phyloP scores from a whole-genome alignment of 83 land plant species.

The Diphasiastrum complanatum region DNA sequence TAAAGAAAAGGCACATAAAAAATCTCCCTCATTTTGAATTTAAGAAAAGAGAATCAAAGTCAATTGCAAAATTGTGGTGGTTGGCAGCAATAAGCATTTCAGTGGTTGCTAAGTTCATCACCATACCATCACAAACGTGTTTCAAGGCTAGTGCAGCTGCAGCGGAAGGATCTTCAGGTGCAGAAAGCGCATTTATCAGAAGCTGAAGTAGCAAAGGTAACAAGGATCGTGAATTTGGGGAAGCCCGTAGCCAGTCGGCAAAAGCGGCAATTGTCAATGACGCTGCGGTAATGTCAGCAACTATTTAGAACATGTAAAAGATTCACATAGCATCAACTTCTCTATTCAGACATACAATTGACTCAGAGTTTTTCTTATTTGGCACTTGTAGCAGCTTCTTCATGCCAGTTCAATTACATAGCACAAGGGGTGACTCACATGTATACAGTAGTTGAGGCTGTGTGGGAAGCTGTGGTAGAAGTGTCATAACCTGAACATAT shows the following conservation, averaged over 20 bases:
- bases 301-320: not conserved
- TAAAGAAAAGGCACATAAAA: too few relatives aligned
- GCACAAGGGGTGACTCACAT: slow-evolving; percentile 34
- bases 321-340: slow-evolving; percentile 2
- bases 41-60: too few relatives aligned
- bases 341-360: not conserved
- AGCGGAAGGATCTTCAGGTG: slow-evolving; percentile 82
- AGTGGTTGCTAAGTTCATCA: too few relatives aligned
- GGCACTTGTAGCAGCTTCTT: too few relatives aligned
- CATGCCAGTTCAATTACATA: not conserved
- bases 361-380: too few relatives aligned
- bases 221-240: slow-evolving; percentile 44
- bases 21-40: too few relatives aligned
- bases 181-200: slow-evolving; percentile 67
- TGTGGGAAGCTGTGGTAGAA: slow-evolving; percentile 74
- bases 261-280: slow-evolving; percentile 92
- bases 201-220: slow-evolving; percentile 64
- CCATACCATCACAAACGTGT: slow-evolving; percentile 89
- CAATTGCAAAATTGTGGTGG: too few relatives aligned
- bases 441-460: slow-evolving; percentile 83
- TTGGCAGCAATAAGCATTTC: too few relatives aligned
- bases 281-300: slow-evolving; percentile 36
- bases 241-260: slow-evolving; percentile 85
- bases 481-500: slow-evolving; percentile 57
- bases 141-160: slow-evolving; percentile 88